Conservation (phyloP, 306 rosid species). For the Medicago lupulina region DNA sequence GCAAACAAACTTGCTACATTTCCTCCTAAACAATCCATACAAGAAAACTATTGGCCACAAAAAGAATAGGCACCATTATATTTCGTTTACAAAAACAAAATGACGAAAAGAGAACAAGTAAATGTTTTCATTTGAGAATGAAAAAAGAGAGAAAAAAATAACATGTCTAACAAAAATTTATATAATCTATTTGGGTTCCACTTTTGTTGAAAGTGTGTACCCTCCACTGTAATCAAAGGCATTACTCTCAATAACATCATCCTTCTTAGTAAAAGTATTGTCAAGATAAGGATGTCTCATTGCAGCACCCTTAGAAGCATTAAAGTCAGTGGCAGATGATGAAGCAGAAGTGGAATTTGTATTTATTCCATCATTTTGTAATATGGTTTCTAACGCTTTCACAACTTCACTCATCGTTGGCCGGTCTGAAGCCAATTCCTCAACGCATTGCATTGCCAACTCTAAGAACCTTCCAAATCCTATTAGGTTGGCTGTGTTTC, state of each 20-base stretch:
- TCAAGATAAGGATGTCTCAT: conserved; percentile 74
- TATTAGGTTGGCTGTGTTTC: conserved; percentile 52
- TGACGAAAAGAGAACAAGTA: neutral
- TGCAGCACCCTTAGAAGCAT: conserved; percentile 55
- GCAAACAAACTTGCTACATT: neutral
- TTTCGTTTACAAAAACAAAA: neutral
- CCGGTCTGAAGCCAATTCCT: conserved; percentile 80
- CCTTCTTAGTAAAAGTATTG: conserved; percentile 59
- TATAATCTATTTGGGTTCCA: conserved; percentile 76
- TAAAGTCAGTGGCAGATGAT: conserved; percentile 88
- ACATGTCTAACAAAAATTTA: neutral
- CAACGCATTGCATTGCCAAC: conserved; percentile 83
- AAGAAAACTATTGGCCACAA: conserved; percentile 6
- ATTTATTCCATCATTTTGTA: conserved; percentile 85
- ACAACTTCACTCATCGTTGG: conserved; percentile 94
- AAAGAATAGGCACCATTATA: conserved; percentile 15
- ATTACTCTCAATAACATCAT: conserved; percentile 48
- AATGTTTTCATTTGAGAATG: conserved; percentile 19
- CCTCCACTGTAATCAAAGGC: conserved; percentile 86
- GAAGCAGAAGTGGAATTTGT: conserved; percentile 88
- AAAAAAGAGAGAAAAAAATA: neutral
- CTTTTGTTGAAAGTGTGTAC: conserved; percentile 60
- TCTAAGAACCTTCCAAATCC: conserved; percentile 83
- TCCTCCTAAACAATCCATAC: neutral
- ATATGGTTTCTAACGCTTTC: conserved; percentile 68